Evolutionary conservation across 305 asterid species (phyloP).

Genomic region (Vinca major): DNA sequence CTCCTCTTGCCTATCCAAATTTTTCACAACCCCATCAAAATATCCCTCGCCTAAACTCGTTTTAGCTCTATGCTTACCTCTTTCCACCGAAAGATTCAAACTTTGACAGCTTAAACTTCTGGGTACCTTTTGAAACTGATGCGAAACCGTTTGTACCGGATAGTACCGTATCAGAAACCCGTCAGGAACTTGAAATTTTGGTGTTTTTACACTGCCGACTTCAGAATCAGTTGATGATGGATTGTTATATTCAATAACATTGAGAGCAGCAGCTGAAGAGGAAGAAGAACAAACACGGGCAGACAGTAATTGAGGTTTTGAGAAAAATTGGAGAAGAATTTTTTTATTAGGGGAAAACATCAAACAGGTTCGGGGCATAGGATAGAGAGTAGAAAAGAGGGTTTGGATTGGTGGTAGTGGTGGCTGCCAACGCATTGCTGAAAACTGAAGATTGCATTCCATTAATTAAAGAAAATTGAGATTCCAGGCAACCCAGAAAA

Average conservation of each 20-base stretch:
- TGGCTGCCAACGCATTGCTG: constrained; percentile 30
- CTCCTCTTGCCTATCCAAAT: constrained; percentile 16
- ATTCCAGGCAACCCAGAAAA: not conserved
- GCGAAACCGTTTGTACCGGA: too few relatives aligned
- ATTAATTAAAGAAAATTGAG: constrained; percentile 6
- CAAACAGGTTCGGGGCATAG: constrained; percentile 28
- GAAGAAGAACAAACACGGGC: constrained; percentile 16
- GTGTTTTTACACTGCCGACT: constrained; percentile 11
- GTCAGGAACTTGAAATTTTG: constrained; percentile 7
- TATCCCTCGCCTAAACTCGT: constrained; percentile 10
- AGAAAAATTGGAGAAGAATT: not conserved
- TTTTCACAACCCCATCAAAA: constrained; percentile 9
- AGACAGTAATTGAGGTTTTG: constrained; percentile 18
- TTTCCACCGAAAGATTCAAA: constrained; percentile 22
- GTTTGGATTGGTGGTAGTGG: constrained; percentile 18
- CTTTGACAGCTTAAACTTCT: constrained; percentile 1
- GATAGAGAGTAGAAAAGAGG: constrained; percentile 21
- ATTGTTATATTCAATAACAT: constrained; percentile 11
- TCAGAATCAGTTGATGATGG: constrained; percentile 7
- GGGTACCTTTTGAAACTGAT: constrained; percentile 13
- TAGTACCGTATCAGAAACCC: too few relatives aligned
- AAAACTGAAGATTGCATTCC: constrained; percentile 31
- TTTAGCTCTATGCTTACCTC: constrained; percentile 16
- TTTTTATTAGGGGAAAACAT: constrained; percentile 19
- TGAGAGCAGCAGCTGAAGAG: constrained; percentile 30